Conservation (phyloP, 2,329 filamentous ascomycete species). For the Neonectria sp. region DNA sequence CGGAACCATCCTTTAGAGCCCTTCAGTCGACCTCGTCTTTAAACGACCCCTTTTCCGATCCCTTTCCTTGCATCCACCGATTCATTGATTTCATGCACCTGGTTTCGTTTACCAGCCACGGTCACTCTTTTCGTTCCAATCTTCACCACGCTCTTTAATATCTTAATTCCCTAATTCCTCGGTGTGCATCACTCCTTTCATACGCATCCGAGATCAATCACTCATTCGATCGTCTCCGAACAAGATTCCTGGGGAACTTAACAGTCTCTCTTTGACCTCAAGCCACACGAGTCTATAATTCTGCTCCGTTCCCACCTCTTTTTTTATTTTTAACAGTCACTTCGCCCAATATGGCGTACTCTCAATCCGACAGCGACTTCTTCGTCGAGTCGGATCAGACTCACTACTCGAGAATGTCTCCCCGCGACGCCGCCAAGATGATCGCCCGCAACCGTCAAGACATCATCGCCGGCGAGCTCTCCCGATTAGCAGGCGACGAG, state of each 20-base stretch:
- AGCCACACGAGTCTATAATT: constrained; percentile 44
- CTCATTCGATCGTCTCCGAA: constrained; percentile 61
- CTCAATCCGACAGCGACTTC: constrained; percentile 62
- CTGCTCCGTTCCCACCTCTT: constrained; percentile 34
- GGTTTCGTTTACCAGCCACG: constrained; percentile 64
- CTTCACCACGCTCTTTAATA: constrained; percentile 73
- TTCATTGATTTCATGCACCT: constrained; percentile 58
- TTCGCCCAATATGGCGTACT: constrained; percentile 63
- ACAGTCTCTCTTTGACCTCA: constrained; percentile 61
- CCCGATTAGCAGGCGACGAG: constrained; percentile 86
- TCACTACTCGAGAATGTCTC: constrained; percentile 70
- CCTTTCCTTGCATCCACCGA: constrained; percentile 54
- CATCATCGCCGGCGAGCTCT: constrained; percentile 90
- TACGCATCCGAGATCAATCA: constrained; percentile 41
- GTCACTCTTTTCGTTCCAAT: constrained; percentile 69
- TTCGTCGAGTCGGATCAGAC: constrained; percentile 71
- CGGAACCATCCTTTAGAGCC: constrained; percentile 56
- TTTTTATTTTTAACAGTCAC: constrained; percentile 25
- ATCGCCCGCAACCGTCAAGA: constrained; percentile 88
- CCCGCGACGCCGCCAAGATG: constrained; percentile 83
- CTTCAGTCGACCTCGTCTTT: constrained; percentile 63
- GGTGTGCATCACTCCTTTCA: constrained; percentile 54
- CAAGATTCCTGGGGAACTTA: constrained; percentile 69
- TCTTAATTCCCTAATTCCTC: constrained; percentile 66
- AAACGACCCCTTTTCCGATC: constrained; percentile 63